These are phyloP conservation scores for Hortiboletus campestris DNA, from an alignment of 768 basidiomycete species.

Conservation along the genomic window DNA sequence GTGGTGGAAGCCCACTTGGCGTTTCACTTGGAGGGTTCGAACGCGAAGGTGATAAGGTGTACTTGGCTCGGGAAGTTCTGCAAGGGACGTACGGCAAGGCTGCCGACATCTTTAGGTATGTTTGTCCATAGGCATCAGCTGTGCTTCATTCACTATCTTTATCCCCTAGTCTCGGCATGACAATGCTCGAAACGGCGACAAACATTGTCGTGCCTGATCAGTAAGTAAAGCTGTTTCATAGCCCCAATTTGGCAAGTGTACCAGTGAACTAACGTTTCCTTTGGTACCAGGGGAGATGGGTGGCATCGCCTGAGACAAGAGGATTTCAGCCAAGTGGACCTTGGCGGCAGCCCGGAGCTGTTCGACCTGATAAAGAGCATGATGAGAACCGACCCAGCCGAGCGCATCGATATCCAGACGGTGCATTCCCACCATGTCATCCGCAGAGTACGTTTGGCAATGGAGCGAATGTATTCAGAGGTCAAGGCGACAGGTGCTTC, in stretches of 20 bases:
- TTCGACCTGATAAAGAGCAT: slow-evolving; percentile 67
- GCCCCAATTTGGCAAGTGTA: neutral
- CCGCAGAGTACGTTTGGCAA: slow-evolving; percentile 54
- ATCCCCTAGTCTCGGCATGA: slow-evolving; percentile 81
- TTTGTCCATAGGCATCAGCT: slow-evolving; percentile 7
- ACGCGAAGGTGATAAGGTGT: slow-evolving; percentile 95
- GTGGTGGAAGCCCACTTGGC: slow-evolving; percentile 37
- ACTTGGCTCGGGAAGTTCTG: slow-evolving; percentile 94
- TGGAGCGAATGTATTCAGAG: slow-evolving; percentile 51
- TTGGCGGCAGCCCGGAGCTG: slow-evolving; percentile 63
- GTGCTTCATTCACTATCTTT: slow-evolving; percentile 8
- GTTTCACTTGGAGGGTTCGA: slow-evolving; percentile 59
- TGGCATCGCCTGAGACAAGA: slow-evolving; percentile 93
- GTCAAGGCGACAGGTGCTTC: slow-evolving; percentile 35
- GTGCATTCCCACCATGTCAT: slow-evolving; percentile 67
- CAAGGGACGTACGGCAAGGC: slow-evolving; percentile 89
- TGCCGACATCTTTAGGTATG: slow-evolving; percentile 96
- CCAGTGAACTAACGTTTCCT: slow-evolving; percentile 13
- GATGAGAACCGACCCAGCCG: slow-evolving; percentile 70
- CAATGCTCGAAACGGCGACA: slow-evolving; percentile 90
- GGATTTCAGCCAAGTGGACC: slow-evolving; percentile 84
- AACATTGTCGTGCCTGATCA: slow-evolving; percentile 98
- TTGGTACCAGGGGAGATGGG: slow-evolving; percentile 67
- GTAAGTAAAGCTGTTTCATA: slow-evolving; percentile 49
- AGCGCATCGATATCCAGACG: slow-evolving; percentile 54